Percentiles rank a stretch among this genome's conserved stretches.
phyloP scores from a whole-genome alignment of 805 yeast genomes.

The Candida boidinii region DNA sequence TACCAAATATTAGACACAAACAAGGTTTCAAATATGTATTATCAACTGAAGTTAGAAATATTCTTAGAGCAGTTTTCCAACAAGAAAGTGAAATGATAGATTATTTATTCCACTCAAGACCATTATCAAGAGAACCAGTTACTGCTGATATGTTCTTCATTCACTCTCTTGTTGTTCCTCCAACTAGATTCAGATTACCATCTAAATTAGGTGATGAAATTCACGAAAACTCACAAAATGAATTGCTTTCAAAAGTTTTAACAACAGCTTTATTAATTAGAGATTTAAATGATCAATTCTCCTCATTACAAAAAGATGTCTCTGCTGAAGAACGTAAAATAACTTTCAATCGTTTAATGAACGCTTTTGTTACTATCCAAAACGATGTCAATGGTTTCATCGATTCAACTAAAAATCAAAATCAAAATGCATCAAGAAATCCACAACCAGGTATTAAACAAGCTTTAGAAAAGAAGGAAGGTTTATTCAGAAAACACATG shows the following conservation, averaged over 20 bases:
- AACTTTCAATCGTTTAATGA: conserved; percentile 85
- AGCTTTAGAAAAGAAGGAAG: conserved; percentile 97
- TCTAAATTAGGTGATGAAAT: conserved; percentile 93
- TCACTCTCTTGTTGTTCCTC: conserved; percentile 85
- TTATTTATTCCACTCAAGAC: conserved; percentile 77
- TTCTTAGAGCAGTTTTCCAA: conserved; percentile 65
- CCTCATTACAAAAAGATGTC: conserved; percentile 51
- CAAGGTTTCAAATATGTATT: conserved; percentile 79
- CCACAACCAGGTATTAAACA: conserved; percentile 96
- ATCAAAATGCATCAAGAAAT: conserved; percentile 52
- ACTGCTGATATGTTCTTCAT: conserved; percentile 83
- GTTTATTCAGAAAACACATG: conserved; percentile 97
- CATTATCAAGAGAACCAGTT: conserved; percentile 37
- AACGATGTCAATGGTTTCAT: conserved; percentile 91
- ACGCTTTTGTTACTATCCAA: conserved; percentile 89
- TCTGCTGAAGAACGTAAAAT: conserved; percentile 65
- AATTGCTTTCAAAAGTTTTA: conserved; percentile 69
- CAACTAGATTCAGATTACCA: conserved; percentile 96
- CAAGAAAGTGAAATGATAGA: conserved; percentile 63
- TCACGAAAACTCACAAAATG: conserved; percentile 92
- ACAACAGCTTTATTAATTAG: conserved; percentile 76
- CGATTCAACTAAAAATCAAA: conserved; percentile 85
- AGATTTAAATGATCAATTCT: conserved; percentile 81
- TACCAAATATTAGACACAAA: conserved; percentile 48
- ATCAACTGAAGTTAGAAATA: conserved; percentile 79